These are phyloP conservation scores for Phylloporus scabripes DNA, from an alignment of 768 basidiomycete species.

Conservation along the genomic window DNA sequence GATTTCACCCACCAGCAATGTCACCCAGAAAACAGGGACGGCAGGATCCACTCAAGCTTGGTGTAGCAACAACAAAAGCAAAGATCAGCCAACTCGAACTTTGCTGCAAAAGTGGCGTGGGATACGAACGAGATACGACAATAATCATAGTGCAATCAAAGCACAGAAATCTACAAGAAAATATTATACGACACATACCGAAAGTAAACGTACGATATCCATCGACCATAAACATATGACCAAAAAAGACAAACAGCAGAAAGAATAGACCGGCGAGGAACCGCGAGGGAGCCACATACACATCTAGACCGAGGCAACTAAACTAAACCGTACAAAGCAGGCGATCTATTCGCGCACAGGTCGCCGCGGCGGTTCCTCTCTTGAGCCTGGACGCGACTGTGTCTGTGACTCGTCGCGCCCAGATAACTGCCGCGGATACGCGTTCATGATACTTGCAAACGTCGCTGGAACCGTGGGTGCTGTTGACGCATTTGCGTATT, in stretches of 20 bases:
- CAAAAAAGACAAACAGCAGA: not conserved
- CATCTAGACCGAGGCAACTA: not conserved
- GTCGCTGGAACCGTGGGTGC: slow-evolving; percentile 42
- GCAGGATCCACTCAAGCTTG: too few relatives aligned
- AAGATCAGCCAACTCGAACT: too few relatives aligned
- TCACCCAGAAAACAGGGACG: too few relatives aligned
- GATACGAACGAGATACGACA: not conserved
- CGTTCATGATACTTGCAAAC: slow-evolving; percentile 68
- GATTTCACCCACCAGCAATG: too few relatives aligned
- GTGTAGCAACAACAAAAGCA: too few relatives aligned
- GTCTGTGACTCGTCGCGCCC: slow-evolving; percentile 20
- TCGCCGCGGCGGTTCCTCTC: slow-evolving; percentile 20
- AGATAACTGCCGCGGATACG: slow-evolving; percentile 42
- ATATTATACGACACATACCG: slow-evolving; percentile 11
- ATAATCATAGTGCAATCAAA: slow-evolving; percentile 2
- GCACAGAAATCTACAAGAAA: too few relatives aligned
- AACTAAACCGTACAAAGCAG: slow-evolving; percentile 2
- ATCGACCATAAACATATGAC: not conserved
- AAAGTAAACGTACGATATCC: not conserved
- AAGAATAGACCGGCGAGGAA: not conserved
- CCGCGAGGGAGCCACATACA: not conserved
- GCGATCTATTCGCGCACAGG: slow-evolving; percentile 12
- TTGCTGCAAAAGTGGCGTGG: not conserved
- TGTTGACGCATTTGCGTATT: slow-evolving; percentile 18
- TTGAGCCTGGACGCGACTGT: slow-evolving; percentile 25